These are phyloP conservation scores for Nasturtium officinale DNA, from an alignment of 345 rosid genomes.

Conservation along the genomic window DNA sequence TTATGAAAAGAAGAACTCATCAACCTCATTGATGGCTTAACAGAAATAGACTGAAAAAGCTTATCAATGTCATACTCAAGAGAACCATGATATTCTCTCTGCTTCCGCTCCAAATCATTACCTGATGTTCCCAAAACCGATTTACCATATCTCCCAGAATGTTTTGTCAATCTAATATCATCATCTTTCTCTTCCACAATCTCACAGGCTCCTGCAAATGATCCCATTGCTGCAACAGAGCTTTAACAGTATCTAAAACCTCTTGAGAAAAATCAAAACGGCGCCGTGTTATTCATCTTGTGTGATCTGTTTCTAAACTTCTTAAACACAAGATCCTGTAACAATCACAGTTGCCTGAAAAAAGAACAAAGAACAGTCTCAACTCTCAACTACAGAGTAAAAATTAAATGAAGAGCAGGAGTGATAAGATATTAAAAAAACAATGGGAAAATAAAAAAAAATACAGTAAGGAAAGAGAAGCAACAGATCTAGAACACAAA, in stretches of 20 bases:
- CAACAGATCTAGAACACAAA: conserved; percentile 26
- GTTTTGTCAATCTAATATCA: conserved; percentile 45
- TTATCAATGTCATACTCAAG: conserved; percentile 82
- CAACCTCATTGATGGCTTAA: conserved; percentile 59
- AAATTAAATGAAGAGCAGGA: background rate
- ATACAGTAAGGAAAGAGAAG: background rate
- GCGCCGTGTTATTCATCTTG: background rate
- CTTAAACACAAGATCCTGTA: conserved; percentile 4
- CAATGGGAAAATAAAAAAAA: background rate
- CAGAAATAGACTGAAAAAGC: conserved; percentile 78
- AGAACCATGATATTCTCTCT: conserved; percentile 61
- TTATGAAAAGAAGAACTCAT: conserved; percentile 51
- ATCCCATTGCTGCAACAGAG: conserved; percentile 58
- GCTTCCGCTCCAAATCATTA: conserved; percentile 55
- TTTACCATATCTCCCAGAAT: conserved; percentile 50
- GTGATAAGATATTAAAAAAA: background rate
- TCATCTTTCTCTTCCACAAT: conserved; percentile 86
- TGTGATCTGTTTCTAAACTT: conserved; percentile 3
- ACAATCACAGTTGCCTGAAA: conserved; percentile 24
- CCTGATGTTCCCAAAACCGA: conserved; percentile 51
- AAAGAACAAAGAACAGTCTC: background rate
- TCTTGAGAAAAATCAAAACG: background rate
- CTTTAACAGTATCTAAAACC: background rate
- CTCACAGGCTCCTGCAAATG: conserved; percentile 69
- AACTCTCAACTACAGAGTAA: background rate